Percentiles rank a stretch among this genome's conserved stretches.
Evolutionary conservation across 371 early-diverging fungal species (phyloP).

Genomic region (Quaeritorhiza haematococci): DNA sequence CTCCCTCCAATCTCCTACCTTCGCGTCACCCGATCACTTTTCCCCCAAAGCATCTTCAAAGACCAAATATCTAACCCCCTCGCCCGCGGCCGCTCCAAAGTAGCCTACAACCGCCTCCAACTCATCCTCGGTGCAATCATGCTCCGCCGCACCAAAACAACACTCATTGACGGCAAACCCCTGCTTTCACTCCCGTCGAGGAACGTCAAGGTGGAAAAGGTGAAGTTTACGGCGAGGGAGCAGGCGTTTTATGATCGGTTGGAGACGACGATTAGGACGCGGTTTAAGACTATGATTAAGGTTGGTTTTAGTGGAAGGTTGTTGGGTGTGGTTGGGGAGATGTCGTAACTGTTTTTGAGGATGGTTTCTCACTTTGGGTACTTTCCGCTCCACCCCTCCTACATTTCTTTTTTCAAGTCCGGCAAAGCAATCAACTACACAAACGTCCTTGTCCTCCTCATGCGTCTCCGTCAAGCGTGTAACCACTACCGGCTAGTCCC

Average conservation of each 20-base stretch:
- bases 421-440: slow-evolving; percentile 32
- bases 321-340: neutral
- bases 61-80: too few relatives aligned
- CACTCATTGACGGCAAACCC: slow-evolving; percentile 58
- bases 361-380: too few relatives aligned
- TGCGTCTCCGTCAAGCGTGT: slow-evolving; percentile 30
- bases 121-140: slow-evolving; percentile 41
- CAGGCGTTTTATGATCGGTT: slow-evolving; percentile 57
- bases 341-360: slow-evolving; percentile 23
- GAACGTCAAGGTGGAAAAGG: slow-evolving; percentile 45
- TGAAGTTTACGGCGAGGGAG: slow-evolving; percentile 54
- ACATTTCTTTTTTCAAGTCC: neutral
- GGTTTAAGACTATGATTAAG: neutral
- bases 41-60: too few relatives aligned
- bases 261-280: slow-evolving; percentile 31
- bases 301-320: neutral
- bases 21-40: neutral
- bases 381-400: too few relatives aligned
- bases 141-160: slow-evolving; percentile 69
- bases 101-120: neutral
- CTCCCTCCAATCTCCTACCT: neutral
- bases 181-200: slow-evolving; percentile 58
- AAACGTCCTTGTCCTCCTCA: slow-evolving; percentile 32
- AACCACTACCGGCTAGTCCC: neutral
- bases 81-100: neutral